Base-by-base conservation (phyloP, 2,329 filamentous ascomycete species). In the Cryphonectria nitschkei region DNA sequence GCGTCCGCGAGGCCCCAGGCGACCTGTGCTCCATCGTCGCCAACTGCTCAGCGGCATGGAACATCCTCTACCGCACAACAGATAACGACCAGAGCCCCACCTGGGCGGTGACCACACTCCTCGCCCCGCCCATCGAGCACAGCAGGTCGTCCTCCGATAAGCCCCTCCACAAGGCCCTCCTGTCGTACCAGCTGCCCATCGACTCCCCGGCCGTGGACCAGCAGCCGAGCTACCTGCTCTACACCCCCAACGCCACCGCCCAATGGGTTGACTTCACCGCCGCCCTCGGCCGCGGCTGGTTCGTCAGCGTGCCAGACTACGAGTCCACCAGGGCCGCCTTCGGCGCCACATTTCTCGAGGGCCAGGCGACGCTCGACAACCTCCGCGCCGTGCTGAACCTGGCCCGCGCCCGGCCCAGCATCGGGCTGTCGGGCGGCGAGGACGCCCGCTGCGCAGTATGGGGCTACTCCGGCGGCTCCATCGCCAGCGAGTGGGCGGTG, bases 241-340 rank as follows among this genome's bases (percentile, higher is more conserved):
- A 58, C 54, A 32, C 54, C 14, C 54, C 54, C 26, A 58, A 58
- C 54, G 29, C 11, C 54, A 58, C 54, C 13, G 4, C 13, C 26
- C 1, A 9, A 29, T 58, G 26, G 26, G 26, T 58, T 13, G 54
- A 58, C 54, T 32, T 58, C 54, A 58, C 54, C 26, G 54, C 54
- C 54, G 26, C 54, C 54, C 54, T 58, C 13, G 54, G 54, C 54
- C 54, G 54, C 54, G 54, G 54, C 54, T 58, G 54, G 54, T 58
- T 58, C 54, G 54, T 58, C 54, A 58, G 26, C 54, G 54, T 58
- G 26, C 54, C 54, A 3, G 54, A 58, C 54, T 58, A 58, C 54
- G 54, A 58, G 54, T 58, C 54, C 26, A 58, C 54, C 4, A 16
- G 1, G 26, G 54, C 54, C 29, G 54, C 54, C 54, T 58, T 58